Base-by-base conservation (phyloP, 331 rosid species). In the Malus hybrid region DNA sequence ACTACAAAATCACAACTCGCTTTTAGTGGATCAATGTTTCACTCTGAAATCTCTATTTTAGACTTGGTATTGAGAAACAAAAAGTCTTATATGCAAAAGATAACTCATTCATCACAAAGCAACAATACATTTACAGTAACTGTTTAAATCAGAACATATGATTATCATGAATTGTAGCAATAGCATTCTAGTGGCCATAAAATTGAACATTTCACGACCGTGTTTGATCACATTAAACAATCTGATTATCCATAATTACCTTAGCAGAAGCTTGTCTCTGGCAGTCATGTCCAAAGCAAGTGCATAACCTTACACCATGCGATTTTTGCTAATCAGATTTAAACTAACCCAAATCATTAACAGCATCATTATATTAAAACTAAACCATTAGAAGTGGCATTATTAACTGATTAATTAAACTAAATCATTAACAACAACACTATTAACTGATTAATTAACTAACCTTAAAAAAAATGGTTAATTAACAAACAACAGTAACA, bases 261-360 rank as follows among this genome's bases (percentile, higher is more conserved):
- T 76, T 24, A 24, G 24, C 24, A 24, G 24, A 24, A 24, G 24
- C 24, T 24, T 24, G 24, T 91, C 94, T 79, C 97, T 86, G 36
- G 98, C 98, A 52, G 98, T 93, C 98, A 93, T 93, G 82, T 93
- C 98, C 75, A 93, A 85, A 62, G 95, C 97, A 70, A 93, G 86
- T 29, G 98, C 98, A 86, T 93, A 93, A 76, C 98, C 98, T 93
- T 68, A 76, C 22, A 34, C 59, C 29, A 69, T 33, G 65, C 75
- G 73, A 83, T 81, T 29, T 71, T 10, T 22, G 31, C 72, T 6
- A 54, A 66, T 57, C 64, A 63, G 59, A 62, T 70, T n/a, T 32
- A 66, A 24, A 65, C 29, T 46, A 32, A 29, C 24, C 24, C 24
- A 24, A 24, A 24, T 24, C 24, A 24, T 24, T 24, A 24, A 24